These are phyloP conservation scores for Lizonia empirigonia DNA, from an alignment of 2,329 filamentous ascomycete species.

Conservation along the genomic window DNA sequence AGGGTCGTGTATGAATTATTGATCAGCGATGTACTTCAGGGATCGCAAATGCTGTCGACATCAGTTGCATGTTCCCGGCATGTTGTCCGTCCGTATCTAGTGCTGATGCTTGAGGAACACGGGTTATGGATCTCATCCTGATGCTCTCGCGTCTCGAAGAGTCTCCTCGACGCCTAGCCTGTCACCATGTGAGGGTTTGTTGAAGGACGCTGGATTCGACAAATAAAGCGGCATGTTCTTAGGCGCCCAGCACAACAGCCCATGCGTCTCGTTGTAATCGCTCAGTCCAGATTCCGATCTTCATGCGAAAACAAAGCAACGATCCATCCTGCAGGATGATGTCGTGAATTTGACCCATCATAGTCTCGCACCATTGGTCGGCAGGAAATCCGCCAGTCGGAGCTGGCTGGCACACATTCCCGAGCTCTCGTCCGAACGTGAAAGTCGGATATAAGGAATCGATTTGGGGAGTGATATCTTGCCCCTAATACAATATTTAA, in stretches of 20 bases:
- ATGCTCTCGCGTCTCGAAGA: not conserved
- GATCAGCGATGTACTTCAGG: not conserved
- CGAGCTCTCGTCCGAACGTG: too few relatives aligned
- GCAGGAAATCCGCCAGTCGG: not conserved
- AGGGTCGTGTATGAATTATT: not conserved
- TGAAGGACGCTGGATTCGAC: not conserved
- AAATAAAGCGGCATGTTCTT: not conserved
- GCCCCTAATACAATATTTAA: too few relatives aligned
- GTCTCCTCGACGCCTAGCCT: not conserved
- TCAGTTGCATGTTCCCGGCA: not conserved
- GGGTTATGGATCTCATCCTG: not conserved
- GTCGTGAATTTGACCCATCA: slow-evolving; percentile 2
- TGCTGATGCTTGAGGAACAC: not conserved
- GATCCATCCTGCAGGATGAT: not conserved
- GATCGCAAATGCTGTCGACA: not conserved
- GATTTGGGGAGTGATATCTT: too few relatives aligned
- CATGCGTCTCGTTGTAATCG: too few relatives aligned
- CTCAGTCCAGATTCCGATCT: not conserved
- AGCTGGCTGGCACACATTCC: slow-evolving; percentile 1
- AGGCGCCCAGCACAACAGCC: not conserved
- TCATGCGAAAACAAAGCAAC: slow-evolving; percentile 9
- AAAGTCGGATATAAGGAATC: too few relatives aligned
- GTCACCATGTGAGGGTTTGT: slow-evolving; percentile 5
- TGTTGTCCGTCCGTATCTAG: not conserved
- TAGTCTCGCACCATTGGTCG: not conserved